Evolutionary conservation across 441 rosid species (phyloP).

Genomic region (Arabidopsis hybrid): DNA sequence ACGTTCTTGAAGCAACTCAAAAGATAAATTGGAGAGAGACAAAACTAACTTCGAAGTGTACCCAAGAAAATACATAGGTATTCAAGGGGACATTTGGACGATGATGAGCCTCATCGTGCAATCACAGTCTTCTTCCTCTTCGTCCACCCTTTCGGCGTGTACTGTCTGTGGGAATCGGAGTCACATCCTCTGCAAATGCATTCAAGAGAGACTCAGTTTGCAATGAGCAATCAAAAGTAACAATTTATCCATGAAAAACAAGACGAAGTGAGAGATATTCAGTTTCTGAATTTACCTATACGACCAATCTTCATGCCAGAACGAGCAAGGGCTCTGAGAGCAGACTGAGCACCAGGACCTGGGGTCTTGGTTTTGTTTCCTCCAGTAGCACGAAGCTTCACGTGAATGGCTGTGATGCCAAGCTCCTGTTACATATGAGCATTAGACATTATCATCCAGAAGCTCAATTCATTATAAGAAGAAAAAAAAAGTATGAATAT

Average conservation of each 20-base stretch:
- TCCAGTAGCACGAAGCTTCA: constrained; percentile 91
- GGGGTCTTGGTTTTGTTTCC: constrained; percentile 94
- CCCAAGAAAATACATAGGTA: constrained; percentile 9
- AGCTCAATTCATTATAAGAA: background rate
- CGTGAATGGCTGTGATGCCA: constrained; percentile 81
- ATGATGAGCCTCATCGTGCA: background rate
- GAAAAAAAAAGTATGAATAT: background rate
- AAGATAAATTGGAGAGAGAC: constrained; percentile 23
- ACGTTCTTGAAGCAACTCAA: constrained; percentile 27
- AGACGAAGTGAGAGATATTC: background rate
- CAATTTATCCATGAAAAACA: background rate
- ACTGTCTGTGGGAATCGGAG: constrained; percentile 54
- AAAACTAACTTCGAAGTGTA: constrained; percentile 31
- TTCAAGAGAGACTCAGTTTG: background rate
- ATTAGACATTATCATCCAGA: constrained; percentile 6
- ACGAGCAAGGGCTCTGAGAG: constrained; percentile 89
- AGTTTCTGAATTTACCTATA: constrained; percentile 55
- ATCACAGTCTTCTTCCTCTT: constrained; percentile 54
- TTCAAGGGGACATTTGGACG: constrained; percentile 22
- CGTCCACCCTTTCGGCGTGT: constrained; percentile 48
- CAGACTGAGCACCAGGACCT: constrained; percentile 94
- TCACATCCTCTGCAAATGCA: constrained; percentile 52
- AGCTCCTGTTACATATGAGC: constrained; percentile 59
- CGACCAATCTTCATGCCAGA: constrained; percentile 93
- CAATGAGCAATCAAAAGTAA: background rate